These are phyloP conservation scores for Centrapalus pauciflorus DNA, from an alignment of 129 eudicot genomes.

Conservation along the genomic window DNA sequence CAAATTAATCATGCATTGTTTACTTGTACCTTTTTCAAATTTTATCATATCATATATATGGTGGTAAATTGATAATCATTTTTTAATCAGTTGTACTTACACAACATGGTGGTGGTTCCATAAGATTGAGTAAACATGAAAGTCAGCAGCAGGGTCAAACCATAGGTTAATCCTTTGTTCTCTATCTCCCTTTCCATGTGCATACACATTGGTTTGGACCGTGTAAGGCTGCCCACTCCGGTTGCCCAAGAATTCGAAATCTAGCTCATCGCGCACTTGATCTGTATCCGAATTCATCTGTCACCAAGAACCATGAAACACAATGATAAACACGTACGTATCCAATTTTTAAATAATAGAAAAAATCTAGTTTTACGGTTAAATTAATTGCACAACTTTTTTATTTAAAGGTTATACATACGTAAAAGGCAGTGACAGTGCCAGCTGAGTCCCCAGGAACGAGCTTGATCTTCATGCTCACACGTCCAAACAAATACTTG, in stretches of 20 bases:
- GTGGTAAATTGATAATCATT: too few species aligned
- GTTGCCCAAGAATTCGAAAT: slow-evolving; percentile 87
- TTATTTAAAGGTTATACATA: slow-evolving; percentile 29
- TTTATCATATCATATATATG: too few species aligned
- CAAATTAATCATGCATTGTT: neutral
- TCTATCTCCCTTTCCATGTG: slow-evolving; percentile 75
- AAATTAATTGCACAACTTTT: neutral
- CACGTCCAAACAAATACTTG: slow-evolving; percentile 64
- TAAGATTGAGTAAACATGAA: slow-evolving; percentile 58
- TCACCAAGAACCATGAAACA: neutral
- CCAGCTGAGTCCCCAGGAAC: slow-evolving; percentile 93
- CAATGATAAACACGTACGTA: neutral
- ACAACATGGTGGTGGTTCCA: slow-evolving; percentile 75
- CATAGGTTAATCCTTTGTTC: slow-evolving; percentile 90
- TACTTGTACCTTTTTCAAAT: neutral
- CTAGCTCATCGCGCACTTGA: slow-evolving; percentile 67
- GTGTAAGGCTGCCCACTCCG: slow-evolving; percentile 86
- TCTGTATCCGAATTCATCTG: slow-evolving; percentile 84
- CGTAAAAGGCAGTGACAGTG: slow-evolving; percentile 89
- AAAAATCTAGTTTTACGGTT: too few species aligned
- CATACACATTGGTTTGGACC: slow-evolving; percentile 78
- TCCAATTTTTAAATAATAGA: too few species aligned
- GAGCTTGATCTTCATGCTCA: slow-evolving; percentile 84
- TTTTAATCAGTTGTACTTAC: slow-evolving; percentile 37
- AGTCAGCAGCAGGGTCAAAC: slow-evolving; percentile 83